Evolutionary conservation across 306 rosid species (phyloP), one percentile per base, ranked within the genome.

Genomic region (Sicyos baderoa): DNA sequence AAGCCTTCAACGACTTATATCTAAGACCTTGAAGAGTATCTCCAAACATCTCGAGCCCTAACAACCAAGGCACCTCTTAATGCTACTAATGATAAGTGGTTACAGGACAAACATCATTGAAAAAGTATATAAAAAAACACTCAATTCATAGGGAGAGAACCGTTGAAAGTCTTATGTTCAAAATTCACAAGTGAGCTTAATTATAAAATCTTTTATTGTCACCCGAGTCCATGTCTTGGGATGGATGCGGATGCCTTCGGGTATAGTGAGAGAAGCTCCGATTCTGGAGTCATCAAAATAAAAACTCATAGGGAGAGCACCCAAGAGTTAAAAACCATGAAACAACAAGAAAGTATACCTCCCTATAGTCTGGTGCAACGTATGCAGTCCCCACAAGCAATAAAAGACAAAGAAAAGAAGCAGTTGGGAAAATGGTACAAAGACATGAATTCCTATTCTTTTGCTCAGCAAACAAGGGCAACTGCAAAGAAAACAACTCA

Each of bases 401-500:
- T 18, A 70, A 51, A 47, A 86, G 55, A 71, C 57, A 81, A 17
- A 86, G 65, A 72, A 93, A 81, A 63, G 71, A 72, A 40, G 82
- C 79, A 67, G 79, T 82, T 18, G 95, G 89, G 44, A 89, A 49
- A 51, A 88, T 4, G 74, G 67, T 74, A 75, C 86, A 84, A 56
- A 78, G 45, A 57, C 76, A 76, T 10, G 87, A 81, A 53, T 74
- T 81, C 78, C 80, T 63, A 68, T 79, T 68, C 76, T 75, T 80
- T 23, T 77, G 51, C 55, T 82, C 88, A 22, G 73, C 79, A 71
- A 68, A 35, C 42, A 71, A 7, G 50, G 62, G 60, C 49, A 61
- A 65, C 96, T 84, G 95, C 16, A 47, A 76, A 75, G 69, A 78
- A 40, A 74, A 37, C 52, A 40, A 63, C 25, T 37, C 16, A 62